Base-by-base conservation (phyloP, 1,284 basidiomycete genomes). In the Tylopilus sp. region DNA sequence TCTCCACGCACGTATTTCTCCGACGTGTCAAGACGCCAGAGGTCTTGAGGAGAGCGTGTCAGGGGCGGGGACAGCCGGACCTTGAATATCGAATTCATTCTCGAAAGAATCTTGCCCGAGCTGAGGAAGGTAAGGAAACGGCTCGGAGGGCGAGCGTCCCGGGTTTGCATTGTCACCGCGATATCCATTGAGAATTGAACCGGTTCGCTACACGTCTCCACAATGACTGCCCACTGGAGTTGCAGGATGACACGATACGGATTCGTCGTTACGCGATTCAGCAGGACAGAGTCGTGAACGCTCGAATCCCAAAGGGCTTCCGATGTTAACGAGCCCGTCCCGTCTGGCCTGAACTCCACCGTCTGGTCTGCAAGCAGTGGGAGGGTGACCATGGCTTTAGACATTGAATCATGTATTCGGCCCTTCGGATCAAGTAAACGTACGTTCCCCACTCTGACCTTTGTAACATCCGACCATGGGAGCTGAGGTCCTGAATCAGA, bases 21-120 rank as follows among this genome's bases (percentile, higher is more conserved):
- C 15, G 89, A 85, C 1, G 96, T 98, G 71, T 98, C 93, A 44
- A 98, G 74, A 42, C 94, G 76, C 95, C 96, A 98, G 11, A 98
- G 76, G 53, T 98, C 95, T 63, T 83, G 82, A 2, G 92, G 81
- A 2, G 87, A 92, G 36, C 92, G 85, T 8, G 91, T 95, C 54
- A 92, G 71, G 4, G 91, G 89, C 11, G 96, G 94, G 3, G 82
- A 82, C 23, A 98, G 74, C 41, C 81, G 79, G 33, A 98, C 78
- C 26, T 74, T 79, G 71, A 95, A 97, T 34, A 96, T 78, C 13
- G 82, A 83, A 59, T 84, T 92, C 29, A 84, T 83, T 72, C 89
- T 89, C 19, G 79, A 75, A 19, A 87, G 72, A 35, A 86, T 80
- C 65, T 86, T 88, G 53, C 78, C 82, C 12, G 87, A 84, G 10